Evolutionary conservation across 768 basidiomycete genomes (phyloP).

Genomic region (Mrakia frigida): DNA sequence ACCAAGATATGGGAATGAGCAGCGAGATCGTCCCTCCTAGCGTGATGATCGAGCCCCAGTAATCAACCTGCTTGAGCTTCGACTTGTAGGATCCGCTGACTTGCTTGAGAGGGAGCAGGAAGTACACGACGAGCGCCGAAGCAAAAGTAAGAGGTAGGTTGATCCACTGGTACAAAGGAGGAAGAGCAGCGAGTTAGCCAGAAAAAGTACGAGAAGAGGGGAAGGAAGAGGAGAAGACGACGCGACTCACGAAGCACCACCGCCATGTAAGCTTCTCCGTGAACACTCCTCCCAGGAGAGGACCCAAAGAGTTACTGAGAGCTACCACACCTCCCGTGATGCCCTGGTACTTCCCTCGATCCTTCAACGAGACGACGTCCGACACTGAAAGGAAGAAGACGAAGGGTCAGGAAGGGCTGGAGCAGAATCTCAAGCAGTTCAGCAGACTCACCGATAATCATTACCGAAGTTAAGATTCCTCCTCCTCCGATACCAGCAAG

Average conservation of each 20-base stretch:
- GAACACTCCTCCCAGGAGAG: slow-evolving; percentile 57
- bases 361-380: slow-evolving; percentile 65
- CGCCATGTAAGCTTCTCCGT: slow-evolving; percentile 61
- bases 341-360: slow-evolving; percentile 68
- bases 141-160: slow-evolving; percentile 58
- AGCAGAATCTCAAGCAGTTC: slow-evolving; percentile 9
- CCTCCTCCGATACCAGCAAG: slow-evolving; percentile 67
- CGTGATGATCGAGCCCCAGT: slow-evolving; percentile 56
- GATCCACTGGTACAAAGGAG: slow-evolving; percentile 50
- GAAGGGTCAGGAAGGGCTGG: not conserved
- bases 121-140: slow-evolving; percentile 56
- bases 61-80: slow-evolving; percentile 64
- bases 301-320: slow-evolving; percentile 62
- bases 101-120: slow-evolving; percentile 63
- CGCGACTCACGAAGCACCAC: slow-evolving; percentile 57
- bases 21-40: slow-evolving; percentile 59
- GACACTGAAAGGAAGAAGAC: slow-evolving; percentile 43
- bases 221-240: not conserved
- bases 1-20: slow-evolving; percentile 67
- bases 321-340: slow-evolving; percentile 61
- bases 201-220: not conserved
- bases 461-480: slow-evolving; percentile 59
- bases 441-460: slow-evolving; percentile 32
- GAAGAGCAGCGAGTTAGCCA: too few species aligned
- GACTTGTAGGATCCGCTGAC: slow-evolving; percentile 59